These are phyloP conservation scores for Neofusicoccum sp. DNA, from an alignment of 2,329 filamentous ascomycete genomes.

Conservation along the genomic window DNA sequence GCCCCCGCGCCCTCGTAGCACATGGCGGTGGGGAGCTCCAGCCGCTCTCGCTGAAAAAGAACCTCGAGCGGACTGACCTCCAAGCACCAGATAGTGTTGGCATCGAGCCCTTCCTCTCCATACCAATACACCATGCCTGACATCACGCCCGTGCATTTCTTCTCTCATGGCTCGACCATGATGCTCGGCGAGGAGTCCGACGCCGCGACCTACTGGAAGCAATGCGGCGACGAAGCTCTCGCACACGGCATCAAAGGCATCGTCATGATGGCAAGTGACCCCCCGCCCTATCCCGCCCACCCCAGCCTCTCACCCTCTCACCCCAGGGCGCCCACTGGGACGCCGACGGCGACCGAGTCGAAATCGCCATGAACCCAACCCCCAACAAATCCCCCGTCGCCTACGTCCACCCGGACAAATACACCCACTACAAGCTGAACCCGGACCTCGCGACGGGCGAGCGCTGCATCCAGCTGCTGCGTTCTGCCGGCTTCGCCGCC, in stretches of 20 bases:
- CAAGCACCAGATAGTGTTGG: too few species aligned
- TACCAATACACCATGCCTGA: neutral
- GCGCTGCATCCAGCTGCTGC: conserved; percentile 55
- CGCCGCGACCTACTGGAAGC: conserved; percentile 67
- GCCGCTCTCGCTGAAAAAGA: too few species aligned
- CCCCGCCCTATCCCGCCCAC: neutral
- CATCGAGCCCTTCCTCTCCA: neutral
- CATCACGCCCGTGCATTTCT: conserved; percentile 65
- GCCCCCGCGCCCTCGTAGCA: too few species aligned
- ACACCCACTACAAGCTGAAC: conserved; percentile 62
- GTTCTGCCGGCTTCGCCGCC: conserved; percentile 57
- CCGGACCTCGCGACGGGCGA: conserved; percentile 60
- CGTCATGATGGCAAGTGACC: conserved; percentile 61
- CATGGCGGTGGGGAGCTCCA: too few species aligned
- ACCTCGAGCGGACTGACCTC: too few species aligned
- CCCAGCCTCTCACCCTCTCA: conserved; percentile 2
- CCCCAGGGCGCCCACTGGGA: conserved; percentile 68
- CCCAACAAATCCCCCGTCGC: conserved; percentile 66
- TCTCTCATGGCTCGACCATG: conserved; percentile 72
- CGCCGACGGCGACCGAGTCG: conserved; percentile 54
- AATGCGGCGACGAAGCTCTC: conserved; percentile 64
- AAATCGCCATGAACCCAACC: conserved; percentile 63
- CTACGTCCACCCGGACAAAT: conserved; percentile 68
- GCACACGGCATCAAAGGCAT: conserved; percentile 62
- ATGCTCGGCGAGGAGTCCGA: conserved; percentile 68